These are phyloP conservation scores for sunflower (Helianthus annuus) DNA, from an alignment of 129 eudicot species.

Conservation along the genomic window HanXRQr2.0-SUNRISE NC_035443.2:26391385-26391884, in stretches of 20 bases:
- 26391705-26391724: conserved; percentile 35
- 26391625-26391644: conserved; percentile 19
- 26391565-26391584: conserved; percentile 29
- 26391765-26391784: conserved; percentile 28
- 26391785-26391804: neutral
- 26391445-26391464: neutral
- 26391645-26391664: conserved; percentile 46
- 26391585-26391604: conserved; percentile 45
- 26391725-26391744: conserved; percentile 15
- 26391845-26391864: conserved; percentile 16
- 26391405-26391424: neutral
- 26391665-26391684: conserved; percentile 29
- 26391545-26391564: conserved; percentile 46
- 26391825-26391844: conserved; percentile 19
- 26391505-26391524: conserved; percentile 32
- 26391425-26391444: conserved; percentile 27
- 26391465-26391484: neutral
- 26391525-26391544: neutral
- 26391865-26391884: conserved; percentile 12
- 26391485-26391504: conserved; percentile 33
- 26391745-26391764: conserved; percentile 32
- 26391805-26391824: neutral
- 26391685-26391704: conserved; percentile 15
- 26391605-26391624: conserved; percentile 32
- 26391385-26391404: conserved; percentile 9